Base-by-base conservation (phyloP, 2,329 filamentous ascomycete genomes). In the Graphilbum ipis-grandicollis region DNA sequence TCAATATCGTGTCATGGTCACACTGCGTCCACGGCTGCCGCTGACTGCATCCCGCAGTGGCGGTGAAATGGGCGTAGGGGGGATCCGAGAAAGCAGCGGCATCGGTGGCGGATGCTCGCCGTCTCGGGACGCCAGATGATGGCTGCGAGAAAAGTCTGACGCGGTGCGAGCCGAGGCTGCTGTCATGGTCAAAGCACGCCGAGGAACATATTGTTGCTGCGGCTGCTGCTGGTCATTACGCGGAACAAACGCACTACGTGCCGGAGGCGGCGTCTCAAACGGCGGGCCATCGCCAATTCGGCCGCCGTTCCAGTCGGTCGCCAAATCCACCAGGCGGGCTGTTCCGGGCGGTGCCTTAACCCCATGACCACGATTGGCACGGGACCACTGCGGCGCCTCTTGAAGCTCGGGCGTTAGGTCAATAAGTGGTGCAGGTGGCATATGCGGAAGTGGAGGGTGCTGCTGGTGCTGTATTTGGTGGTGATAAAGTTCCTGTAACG, bases 361-460 rank as follows among this genome's bases (percentile, higher is more conserved):
- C 17, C 60, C 62, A 32, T 56, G 57, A 4, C 70, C 71, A 41
- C 65, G 65, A 14, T 65, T 60, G 34, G 68, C 66, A 33, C 59
- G 61, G 37, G 59, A 54, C 48, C 66, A 65, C 51, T 76, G 63
- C 15, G 75, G 75, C 7, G 75, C 65, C 42, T 79, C 75, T 35
- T 66, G 62, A 48, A 76, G 79, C 34, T 63, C 60, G 0, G 74
- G 72, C 0, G 73, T 75, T 30, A 84, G 62, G 47, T 81, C 79
- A 22, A 85, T 56, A 6, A 85, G 62, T 2, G 79, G 78, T 42
- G 72, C 73, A n/a, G n/a, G n/a, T 3, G 63, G 62, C 46, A 41
- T 21, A 2, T 36, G 21, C 18, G 40, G 36, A 6, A 17, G 31
- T 10, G 14, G 13, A 2, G 19, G 35, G 13, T 9, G 34, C 25